Evolutionary conservation across 1,139 yeast species (phyloP).

Genomic region (Kodamaea arcana): DNA sequence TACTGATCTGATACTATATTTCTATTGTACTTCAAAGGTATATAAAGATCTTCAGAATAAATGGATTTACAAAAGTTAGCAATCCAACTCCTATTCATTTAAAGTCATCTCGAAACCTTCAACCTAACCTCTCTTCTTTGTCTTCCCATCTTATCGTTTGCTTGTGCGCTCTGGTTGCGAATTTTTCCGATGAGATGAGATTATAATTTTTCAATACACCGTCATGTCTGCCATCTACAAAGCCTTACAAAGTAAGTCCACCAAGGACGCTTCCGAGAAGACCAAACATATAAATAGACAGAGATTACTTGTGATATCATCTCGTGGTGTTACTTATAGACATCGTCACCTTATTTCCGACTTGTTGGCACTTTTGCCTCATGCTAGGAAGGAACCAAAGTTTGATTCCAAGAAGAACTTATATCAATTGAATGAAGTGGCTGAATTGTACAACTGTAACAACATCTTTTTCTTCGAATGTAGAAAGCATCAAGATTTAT

Average conservation of each 20-base stretch:
- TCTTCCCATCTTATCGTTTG: too few species aligned
- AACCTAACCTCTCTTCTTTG: too few species aligned
- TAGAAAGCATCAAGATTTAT: conserved; percentile 92
- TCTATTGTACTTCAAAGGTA: too few species aligned
- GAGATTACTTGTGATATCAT: conserved; percentile 80
- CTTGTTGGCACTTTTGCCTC: conserved; percentile 77
- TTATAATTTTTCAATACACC: conserved; percentile 9
- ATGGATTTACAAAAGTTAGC: too few species aligned
- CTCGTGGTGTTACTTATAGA: conserved; percentile 91
- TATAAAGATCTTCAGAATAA: too few species aligned
- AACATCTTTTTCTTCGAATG: conserved; percentile 92
- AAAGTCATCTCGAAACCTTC: too few species aligned
- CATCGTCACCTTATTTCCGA: conserved; percentile 94
- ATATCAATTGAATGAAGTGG: conserved; percentile 87
- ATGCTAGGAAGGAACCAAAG: conserved; percentile 94
- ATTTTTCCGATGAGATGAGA: conserved; percentile 15
- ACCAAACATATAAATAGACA: conserved; percentile 67
- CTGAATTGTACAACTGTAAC: conserved; percentile 96
- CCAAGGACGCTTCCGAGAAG: conserved; percentile 43
- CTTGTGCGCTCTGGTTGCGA: too few species aligned
- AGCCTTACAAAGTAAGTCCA: conserved; percentile 55
- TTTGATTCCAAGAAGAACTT: conserved; percentile 89
- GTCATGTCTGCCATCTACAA: conserved; percentile 64
- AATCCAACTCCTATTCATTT: too few species aligned
- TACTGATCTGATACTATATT: too few species aligned